These are phyloP conservation scores for Dipodascus albidus DNA, from an alignment of 805 yeast species.

Conservation along the genomic window DNA sequence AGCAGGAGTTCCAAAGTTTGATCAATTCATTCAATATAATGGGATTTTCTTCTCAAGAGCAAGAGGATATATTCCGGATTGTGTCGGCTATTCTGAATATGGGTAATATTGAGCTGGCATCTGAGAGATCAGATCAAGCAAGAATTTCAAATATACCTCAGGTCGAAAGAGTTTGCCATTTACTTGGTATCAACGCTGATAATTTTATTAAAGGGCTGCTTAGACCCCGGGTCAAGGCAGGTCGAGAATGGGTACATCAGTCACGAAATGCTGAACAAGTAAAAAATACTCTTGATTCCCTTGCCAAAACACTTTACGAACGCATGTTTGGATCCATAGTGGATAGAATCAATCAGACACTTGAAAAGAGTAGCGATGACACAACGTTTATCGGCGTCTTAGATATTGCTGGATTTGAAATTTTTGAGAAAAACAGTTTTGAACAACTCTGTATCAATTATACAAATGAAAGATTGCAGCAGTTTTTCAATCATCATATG, in stretches of 20 bases:
- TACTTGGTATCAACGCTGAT: conserved; percentile 53
- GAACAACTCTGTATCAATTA: conserved; percentile 91
- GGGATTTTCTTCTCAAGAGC: conserved; percentile 51
- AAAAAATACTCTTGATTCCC: conserved; percentile 68
- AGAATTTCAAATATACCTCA: conserved; percentile 41
- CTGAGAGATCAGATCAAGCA: conserved; percentile 64
- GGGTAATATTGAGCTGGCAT: conserved; percentile 71
- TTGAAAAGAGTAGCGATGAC: conserved; percentile 34
- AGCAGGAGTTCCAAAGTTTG: conserved; percentile 51
- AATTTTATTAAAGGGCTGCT: conserved; percentile 49
- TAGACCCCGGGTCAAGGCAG: conserved; percentile 82
- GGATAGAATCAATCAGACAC: conserved; percentile 56
- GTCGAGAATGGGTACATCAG: conserved; percentile 74
- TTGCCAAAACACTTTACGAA: conserved; percentile 81
- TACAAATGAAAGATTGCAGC: conserved; percentile 93
- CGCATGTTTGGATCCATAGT: conserved; percentile 71
- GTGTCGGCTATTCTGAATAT: conserved; percentile 71
- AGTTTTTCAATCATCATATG: conserved; percentile 91
- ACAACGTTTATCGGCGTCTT: conserved; percentile 64
- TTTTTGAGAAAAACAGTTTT: conserved; percentile 88
- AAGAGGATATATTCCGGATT: conserved; percentile 46
- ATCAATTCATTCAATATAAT: conserved; percentile 58
- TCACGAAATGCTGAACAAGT: conserved; percentile 73
- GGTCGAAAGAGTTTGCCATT: conserved; percentile 39
- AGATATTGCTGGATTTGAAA: conserved; percentile 97